Conservation (phyloP, 2,329 filamentous ascomycete genomes). For the Paramyrothecium sp. region DNA sequence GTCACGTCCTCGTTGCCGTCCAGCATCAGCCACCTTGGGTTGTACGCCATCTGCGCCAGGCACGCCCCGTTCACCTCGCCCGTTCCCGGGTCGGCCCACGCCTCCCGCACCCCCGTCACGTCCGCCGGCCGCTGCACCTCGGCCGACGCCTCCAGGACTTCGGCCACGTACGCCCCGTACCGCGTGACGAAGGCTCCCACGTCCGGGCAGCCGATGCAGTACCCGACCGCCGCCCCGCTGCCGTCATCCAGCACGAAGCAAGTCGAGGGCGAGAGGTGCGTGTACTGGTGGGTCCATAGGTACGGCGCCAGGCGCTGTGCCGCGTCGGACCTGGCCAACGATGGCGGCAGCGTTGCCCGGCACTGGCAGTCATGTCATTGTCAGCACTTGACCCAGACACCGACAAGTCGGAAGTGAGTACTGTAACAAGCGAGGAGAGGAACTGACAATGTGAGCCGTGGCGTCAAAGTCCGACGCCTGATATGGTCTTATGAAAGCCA, state of each 20-base stretch:
- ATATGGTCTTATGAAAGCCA: slow-evolving; percentile 46
- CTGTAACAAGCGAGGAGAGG: not conserved
- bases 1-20: slow-evolving; percentile 32
- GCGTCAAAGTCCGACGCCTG: slow-evolving; percentile 36
- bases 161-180: slow-evolving; percentile 36
- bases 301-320: slow-evolving; percentile 41
- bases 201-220: slow-evolving; percentile 46
- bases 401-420: not conserved
- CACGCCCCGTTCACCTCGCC: slow-evolving; percentile 22
- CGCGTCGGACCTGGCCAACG: slow-evolving; percentile 31
- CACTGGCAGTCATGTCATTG: slow-evolving; percentile 31
- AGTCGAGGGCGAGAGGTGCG: slow-evolving; percentile 39
- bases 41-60: slow-evolving; percentile 41
- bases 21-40: slow-evolving; percentile 35
- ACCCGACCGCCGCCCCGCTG: slow-evolving; percentile 41
- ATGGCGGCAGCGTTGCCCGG: slow-evolving; percentile 44
- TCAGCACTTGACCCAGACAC: not conserved
- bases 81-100: slow-evolving; percentile 20
- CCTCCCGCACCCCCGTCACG: slow-evolving; percentile 25
- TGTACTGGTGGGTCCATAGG: slow-evolving; percentile 51
- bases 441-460: slow-evolving; percentile 38
- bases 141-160: slow-evolving; percentile 28
- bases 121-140: slow-evolving; percentile 18
- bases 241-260: slow-evolving; percentile 51
- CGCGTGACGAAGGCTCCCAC: slow-evolving; percentile 33